phyloP scores from a whole-genome alignment of 805 yeast species.

The Metschnikowia chrysomelidarum region DNA sequence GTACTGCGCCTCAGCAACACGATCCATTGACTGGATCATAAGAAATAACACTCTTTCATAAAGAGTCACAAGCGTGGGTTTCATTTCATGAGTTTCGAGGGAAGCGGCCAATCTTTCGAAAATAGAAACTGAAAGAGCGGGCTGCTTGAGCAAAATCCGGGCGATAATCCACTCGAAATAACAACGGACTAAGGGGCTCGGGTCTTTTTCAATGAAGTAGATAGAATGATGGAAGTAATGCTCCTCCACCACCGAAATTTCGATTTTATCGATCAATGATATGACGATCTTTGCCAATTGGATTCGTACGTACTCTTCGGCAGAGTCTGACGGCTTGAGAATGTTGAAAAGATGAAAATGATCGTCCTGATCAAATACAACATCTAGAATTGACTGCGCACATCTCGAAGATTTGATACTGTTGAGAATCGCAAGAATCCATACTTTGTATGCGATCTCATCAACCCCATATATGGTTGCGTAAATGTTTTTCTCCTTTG shows the following conservation, averaged over 20 bases:
- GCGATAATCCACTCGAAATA: conserved; percentile 81
- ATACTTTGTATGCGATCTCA: conserved; percentile 55
- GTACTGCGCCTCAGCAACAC: conserved; percentile 27
- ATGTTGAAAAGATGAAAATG: conserved; percentile 48
- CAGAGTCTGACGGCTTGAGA: conserved; percentile 58
- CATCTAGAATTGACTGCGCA: conserved; percentile 32
- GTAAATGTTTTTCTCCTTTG: conserved; percentile 36
- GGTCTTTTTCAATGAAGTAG: conserved; percentile 47
- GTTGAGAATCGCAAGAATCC: conserved; percentile 47
- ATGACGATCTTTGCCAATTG: conserved; percentile 54
- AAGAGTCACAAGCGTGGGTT: conserved; percentile 58
- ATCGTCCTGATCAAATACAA: conserved; percentile 35
- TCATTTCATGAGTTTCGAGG: conserved; percentile 20
- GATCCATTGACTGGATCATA: conserved; percentile 38
- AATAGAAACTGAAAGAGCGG: conserved; percentile 14
- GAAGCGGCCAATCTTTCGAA: conserved; percentile 21
- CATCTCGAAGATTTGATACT: conserved; percentile 26
- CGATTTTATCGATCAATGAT: conserved; percentile 37
- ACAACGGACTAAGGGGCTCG: conserved; percentile 73
- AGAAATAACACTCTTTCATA: conserved; percentile 63
- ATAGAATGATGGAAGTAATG: conserved; percentile 35
- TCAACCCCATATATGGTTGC: conserved; percentile 50
- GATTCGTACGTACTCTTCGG: conserved; percentile 66
- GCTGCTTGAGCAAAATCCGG: conserved; percentile 32
- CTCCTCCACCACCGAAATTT: conserved; percentile 11